Evolutionary conservation across 345 rosid species (phyloP), one percentile per base, ranked within the genome.

Genomic region (Punica granatum): DNA sequence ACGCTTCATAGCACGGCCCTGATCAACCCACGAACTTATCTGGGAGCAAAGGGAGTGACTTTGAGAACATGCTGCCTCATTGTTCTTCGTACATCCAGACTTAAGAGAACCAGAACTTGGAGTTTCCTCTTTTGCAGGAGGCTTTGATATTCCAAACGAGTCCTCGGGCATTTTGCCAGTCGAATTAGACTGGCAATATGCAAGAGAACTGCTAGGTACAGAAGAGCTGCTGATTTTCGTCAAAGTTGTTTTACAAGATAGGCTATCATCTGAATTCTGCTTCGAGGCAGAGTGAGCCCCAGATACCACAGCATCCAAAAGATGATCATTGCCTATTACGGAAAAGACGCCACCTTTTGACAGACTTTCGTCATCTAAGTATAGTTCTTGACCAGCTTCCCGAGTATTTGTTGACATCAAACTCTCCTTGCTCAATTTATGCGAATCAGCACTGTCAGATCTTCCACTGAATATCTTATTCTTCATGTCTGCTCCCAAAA

Each of bases 261-360:
- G 69, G 65, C 75, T 75, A 35, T 89, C 98, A 46, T 88, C 88
- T 1, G 88, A 83, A 68, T 76, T 81, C 84, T 86, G 94, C 77
- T 85, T 90, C 16, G 84, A 48, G 30, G 79, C 73, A 63, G 86
- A 77, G 34, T 72, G 69, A 31, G 81, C 86, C 74, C 87, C 82
- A 33, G 92, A 84, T 65, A 93, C 97, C 58, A 93, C 95, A 15
- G 99, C 99, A 76, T 89, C 99, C 78, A 93, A 76, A 69, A 93
- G 90, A 84, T 93, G 73, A 75, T 89, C 99, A 28, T 77, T 67
- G 37, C 79, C 86, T 56, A 61, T 37, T 14, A 42, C 72, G 26
- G 82, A 70, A 70, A 75, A 74, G 62, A 76, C 44, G 59, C 68
- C 67, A 44, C 41, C 60, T 53, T 70, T 76, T 32, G 83, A 82